Percentiles rank a stretch among this genome's conserved stretches.
These are phyloP conservation scores for Dactylorhiza incarnata DNA, from an alignment of 106 monocot genomes.

Conservation along the genomic window DNA sequence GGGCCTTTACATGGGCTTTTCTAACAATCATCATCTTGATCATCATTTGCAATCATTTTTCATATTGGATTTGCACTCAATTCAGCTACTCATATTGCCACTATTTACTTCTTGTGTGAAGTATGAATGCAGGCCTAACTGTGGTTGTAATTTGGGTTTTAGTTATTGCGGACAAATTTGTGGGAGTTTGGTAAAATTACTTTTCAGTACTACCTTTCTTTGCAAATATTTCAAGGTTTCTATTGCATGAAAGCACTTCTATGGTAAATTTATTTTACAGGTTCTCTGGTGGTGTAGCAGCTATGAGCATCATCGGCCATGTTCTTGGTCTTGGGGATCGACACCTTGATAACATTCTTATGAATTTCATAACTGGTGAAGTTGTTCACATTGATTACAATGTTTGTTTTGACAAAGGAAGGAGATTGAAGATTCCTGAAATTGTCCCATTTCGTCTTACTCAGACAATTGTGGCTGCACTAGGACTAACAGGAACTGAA, in stretches of 20 bases:
- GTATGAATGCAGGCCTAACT: background rate
- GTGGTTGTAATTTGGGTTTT: background rate
- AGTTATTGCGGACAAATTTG: background rate
- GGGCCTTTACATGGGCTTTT: too few species aligned
- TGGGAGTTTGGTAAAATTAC: background rate
- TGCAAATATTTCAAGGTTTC: background rate
- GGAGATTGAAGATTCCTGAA: conserved; percentile 87
- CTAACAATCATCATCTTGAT: background rate
- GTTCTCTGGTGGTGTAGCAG: conserved; percentile 85
- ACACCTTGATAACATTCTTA: conserved; percentile 96
- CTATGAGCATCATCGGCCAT: conserved; percentile 96
- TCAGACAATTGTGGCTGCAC: conserved; percentile 88
- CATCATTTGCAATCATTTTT: background rate
- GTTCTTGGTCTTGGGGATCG: conserved; percentile 93
- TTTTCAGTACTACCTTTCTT: background rate
- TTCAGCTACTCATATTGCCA: background rate
- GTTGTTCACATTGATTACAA: conserved; percentile 98
- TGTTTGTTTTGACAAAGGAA: conserved; percentile 95
- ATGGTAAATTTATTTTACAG: conserved; percentile 31
- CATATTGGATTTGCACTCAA: background rate
- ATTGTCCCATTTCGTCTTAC: conserved; percentile 99
- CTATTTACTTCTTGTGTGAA: background rate
- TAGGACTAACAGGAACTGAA: conserved; percentile 87
- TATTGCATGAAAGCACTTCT: background rate
- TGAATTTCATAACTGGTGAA: conserved; percentile 81